Evolutionary conservation across 352 stramenopile genomes (phyloP), one percentile per base, ranked within the genome.

Genomic region (Pythium phragmiticola): DNA sequence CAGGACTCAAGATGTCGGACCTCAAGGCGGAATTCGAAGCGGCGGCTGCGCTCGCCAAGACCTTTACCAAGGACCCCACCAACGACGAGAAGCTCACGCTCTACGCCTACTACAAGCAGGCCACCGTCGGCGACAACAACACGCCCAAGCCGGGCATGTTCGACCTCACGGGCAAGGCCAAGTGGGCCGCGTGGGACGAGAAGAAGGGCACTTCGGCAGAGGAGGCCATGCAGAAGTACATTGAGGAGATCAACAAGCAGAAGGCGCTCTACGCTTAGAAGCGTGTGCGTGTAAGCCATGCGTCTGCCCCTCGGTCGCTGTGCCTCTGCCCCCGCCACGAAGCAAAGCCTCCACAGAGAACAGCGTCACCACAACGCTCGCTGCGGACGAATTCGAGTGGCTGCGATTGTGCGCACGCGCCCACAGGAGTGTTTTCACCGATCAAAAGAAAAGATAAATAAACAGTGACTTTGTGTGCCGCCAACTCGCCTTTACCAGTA

Each of bases 101-200:
- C 51, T 97, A 97, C 80, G 80, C 84, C n/a, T 80, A 84, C 69
- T 97, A 83, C 85, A 97, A 97, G 84, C 89, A 97, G 75, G 88
- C 86, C 48, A 97, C 84, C 12, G 70, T 90, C 26, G 89, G 89
- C 19, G 87, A 97, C 82, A 89, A 90, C 75, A 91, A 78, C 63
- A 92, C 84, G 50, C 34, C 76, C 57, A 84, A 84, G 66, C 84
- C 89, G 7, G 87, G 88, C 64, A 94, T 96, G 83, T 91, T 95
- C 60, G 84, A 96, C 73, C 59, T 96, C 34, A 89, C 75, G 51
- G 84, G 76, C 67, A 94, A 94, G 75, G 84, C 84, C 71, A 97
- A 97, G 82, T 96, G 87, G 86, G 79, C 88, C 55, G 89, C 89
- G 46, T 97, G 89, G 89, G 82, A 73, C 28, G 79, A 84, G 7